phyloP scores from a whole-genome alignment of 192 early-diverging fungal species.

The Dispira parvispora region DNA sequence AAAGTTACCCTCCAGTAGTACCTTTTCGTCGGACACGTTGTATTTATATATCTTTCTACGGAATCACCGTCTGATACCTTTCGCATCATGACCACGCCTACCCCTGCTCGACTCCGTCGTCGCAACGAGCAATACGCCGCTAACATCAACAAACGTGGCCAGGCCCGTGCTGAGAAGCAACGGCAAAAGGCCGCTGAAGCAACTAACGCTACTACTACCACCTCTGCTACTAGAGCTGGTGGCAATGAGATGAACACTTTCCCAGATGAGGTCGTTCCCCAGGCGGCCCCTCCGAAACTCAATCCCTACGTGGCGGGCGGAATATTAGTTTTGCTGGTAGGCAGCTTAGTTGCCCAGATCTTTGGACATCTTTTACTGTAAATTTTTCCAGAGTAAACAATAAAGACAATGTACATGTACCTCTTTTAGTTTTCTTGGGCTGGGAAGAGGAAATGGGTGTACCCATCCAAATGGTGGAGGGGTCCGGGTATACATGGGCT shows the following conservation, averaged over 20 bases:
- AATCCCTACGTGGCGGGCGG: slow-evolving; percentile 15
- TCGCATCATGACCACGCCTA: slow-evolving; percentile 14
- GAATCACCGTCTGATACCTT: no score
- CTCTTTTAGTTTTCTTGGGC: no score
- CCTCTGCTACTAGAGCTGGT: slow-evolving; percentile 10
- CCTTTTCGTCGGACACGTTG: no score
- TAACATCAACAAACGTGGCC: slow-evolving; percentile 23
- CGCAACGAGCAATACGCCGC: slow-evolving; percentile 20
- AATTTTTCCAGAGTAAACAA: no score
- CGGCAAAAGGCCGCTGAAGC: slow-evolving; percentile 17
- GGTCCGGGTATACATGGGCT: no score
- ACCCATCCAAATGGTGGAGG: no score
- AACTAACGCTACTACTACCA: slow-evolving; percentile 13
- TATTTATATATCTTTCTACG: no score
- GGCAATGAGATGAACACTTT: slow-evolving; percentile 8
- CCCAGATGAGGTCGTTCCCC: not conserved
- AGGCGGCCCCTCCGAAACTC: slow-evolving; percentile 10
- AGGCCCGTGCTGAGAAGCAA: slow-evolving; percentile 20
- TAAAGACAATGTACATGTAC: no score
- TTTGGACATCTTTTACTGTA: not conserved
- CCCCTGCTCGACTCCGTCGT: slow-evolving; percentile 24
- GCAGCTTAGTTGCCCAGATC: slow-evolving; percentile 26
- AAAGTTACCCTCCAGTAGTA: no score
- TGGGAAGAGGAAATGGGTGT: no score
- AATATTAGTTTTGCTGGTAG: slow-evolving; percentile 19